Percentiles rank a stretch among this genome's conserved stretches.
phyloP scores from a whole-genome alignment of 1,284 basidiomycete species.

The Puccinia polysora region DNA sequence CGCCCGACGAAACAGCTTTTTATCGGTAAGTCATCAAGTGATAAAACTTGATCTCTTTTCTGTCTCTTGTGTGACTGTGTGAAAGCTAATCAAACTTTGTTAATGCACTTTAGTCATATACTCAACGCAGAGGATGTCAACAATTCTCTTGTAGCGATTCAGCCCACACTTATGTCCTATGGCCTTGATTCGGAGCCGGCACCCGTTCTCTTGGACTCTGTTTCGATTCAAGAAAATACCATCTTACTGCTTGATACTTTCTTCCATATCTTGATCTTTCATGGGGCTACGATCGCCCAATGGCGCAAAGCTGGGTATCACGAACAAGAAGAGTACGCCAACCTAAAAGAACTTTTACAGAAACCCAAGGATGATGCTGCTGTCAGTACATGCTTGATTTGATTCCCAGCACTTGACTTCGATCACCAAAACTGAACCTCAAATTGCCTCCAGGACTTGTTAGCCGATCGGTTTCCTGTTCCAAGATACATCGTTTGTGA shows the following conservation, averaged over 20 bases:
- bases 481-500: slow-evolving; percentile 97
- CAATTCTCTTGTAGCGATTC: slow-evolving; percentile 99
- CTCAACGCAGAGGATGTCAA: slow-evolving; percentile 98
- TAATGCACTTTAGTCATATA: slow-evolving; percentile 65
- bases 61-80: not conserved
- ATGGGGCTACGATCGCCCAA: slow-evolving; percentile 91
- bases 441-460: slow-evolving; percentile 89
- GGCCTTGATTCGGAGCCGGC: slow-evolving; percentile 83
- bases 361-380: slow-evolving; percentile 65
- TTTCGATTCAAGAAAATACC: slow-evolving; percentile 95
- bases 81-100: slow-evolving; percentile 9
- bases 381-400: slow-evolving; percentile 46
- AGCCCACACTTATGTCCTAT: slow-evolving; percentile 98
- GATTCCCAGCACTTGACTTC: not conserved
- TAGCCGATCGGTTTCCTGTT: slow-evolving; percentile 91
- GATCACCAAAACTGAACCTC: not conserved
- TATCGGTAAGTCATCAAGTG: slow-evolving; percentile 64
- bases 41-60: too few species aligned
- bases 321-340: slow-evolving; percentile 97
- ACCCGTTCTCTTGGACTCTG: slow-evolving; percentile 91
- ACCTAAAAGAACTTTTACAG: slow-evolving; percentile 91
- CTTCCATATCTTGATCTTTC: slow-evolving; percentile 99
- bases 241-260: slow-evolving; percentile 98
- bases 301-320: slow-evolving; percentile 99
- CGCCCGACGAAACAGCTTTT: slow-evolving; percentile 98